Evolutionary conservation across 208 protist genomes (phyloP).

Genomic region (Trypanosoma grayi): DNA sequence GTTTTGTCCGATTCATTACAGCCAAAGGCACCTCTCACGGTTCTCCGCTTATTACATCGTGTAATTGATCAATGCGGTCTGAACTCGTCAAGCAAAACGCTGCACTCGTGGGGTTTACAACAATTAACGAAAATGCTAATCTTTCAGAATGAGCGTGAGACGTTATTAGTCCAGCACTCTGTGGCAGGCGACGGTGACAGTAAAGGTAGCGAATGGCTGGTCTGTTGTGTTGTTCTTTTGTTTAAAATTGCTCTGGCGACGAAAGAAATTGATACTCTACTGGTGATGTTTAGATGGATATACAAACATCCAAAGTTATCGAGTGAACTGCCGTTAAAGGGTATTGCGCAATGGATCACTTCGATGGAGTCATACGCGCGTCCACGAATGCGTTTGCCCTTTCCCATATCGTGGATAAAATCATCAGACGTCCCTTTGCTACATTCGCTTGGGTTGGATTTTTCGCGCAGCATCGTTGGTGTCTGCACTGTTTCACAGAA

Average conservation of each 20-base stretch:
- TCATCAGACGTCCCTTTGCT: conserved; percentile 44
- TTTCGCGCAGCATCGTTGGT: conserved; percentile 31
- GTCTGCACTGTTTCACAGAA: conserved; percentile 7
- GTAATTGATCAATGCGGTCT: conserved; percentile 56
- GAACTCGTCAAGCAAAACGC: conserved; percentile 26
- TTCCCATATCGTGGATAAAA: conserved; percentile 36
- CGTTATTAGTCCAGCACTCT: not conserved
- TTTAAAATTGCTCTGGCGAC: conserved; percentile 69
- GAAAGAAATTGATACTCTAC: conserved; percentile 43
- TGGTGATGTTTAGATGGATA: conserved; percentile 56
- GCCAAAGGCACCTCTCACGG: conserved; percentile 30
- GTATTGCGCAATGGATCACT: conserved; percentile 35
- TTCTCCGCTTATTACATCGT: conserved; percentile 53
- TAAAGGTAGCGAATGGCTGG: conserved; percentile 39
- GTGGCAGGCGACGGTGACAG: not conserved
- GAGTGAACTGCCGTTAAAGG: conserved; percentile 20
- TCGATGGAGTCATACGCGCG: conserved; percentile 34
- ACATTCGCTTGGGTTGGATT: conserved; percentile 35
- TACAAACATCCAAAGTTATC: conserved; percentile 30
- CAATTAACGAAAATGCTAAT: conserved; percentile 53
- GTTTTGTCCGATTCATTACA: conserved; percentile 35
- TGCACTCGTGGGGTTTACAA: conserved; percentile 67
- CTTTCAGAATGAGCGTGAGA: conserved; percentile 41
- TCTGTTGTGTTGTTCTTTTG: conserved; percentile 35
- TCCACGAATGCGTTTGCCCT: conserved; percentile 43